Percentiles rank a stretch among this genome's conserved stretches.
phyloP scores from a whole-genome alignment of 2,329 filamentous ascomycete species.

The Cadophora sp. region DNA sequence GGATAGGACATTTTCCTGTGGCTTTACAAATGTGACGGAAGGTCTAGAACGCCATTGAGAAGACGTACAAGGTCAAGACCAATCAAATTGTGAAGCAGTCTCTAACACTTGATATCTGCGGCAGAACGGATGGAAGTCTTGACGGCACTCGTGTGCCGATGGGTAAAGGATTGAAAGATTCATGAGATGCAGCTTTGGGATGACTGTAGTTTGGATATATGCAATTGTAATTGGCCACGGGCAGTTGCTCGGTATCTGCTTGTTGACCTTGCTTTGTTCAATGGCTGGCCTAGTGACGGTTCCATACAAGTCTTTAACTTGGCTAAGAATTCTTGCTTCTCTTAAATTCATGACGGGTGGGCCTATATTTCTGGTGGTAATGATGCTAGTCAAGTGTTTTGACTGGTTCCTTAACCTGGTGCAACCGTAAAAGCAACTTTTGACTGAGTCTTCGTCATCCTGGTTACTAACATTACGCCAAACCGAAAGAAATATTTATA shows the following conservation, averaged over 20 bases:
- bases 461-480: neutral
- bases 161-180: constrained; percentile 4
- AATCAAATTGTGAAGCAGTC: neutral
- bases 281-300: neutral
- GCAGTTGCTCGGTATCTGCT: neutral
- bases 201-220: constrained; percentile 10
- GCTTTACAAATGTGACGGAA: neutral
- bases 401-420: neutral
- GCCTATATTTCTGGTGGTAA: neutral
- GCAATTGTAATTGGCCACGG: neutral
- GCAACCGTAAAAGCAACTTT: constrained; percentile 1
- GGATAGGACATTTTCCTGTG: neutral
- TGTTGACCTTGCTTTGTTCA: neutral
- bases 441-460: neutral
- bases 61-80: too few species aligned
- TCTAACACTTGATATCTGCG: neutral
- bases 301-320: neutral
- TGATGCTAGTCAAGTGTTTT: neutral
- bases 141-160: constrained; percentile 10
- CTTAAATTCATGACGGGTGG: neutral
- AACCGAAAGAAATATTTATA: neutral
- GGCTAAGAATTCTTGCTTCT: constrained; percentile 5
- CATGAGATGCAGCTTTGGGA: constrained; percentile 10
- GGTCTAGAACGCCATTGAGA: neutral
- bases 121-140: neutral